Evolutionary conservation across 2,329 filamentous ascomycete genomes (phyloP), one percentile per base, ranked within the genome.

Genomic region (Epichloe aotearoae): DNA sequence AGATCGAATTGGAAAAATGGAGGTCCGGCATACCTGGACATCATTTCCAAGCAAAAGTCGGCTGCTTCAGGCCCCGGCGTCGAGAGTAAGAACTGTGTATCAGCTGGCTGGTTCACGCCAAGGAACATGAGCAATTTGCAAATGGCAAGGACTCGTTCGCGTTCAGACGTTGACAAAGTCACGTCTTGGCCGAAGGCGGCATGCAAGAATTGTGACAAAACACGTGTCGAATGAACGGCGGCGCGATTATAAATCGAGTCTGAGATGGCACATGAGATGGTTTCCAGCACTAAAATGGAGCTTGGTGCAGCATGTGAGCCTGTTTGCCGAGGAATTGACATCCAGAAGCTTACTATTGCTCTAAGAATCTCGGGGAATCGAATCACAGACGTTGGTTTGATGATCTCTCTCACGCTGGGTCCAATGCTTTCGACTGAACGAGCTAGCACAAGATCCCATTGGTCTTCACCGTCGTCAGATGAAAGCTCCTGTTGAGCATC

Each of bases 1-100:
- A 98, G 74, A 64, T 98, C 93, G 66, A 98, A 97, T 59, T 97
- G 89, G 57, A 98, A 85, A 64, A 87, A 90, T 0, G 90, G 80
- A 5, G 93, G 88, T 14, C 82, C 79, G 56, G 84, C 82, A 53
- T 91, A 88, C 46, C 75, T 75, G 55, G 82, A 81, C 56, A 94
- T 79, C 63, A 86, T 84, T 49, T 82, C 76, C 19, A 95, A 72
- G 55, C 75, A 79, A 61, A 95, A 93, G 47, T 84, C 78, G 12
- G 86, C 76, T 0, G 78, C 74, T 46, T 70, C 69, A 6, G 73
- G 58, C 2, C 76, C 74, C 8, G 75, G 66, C 30, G 70, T 73
- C 12, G 74, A 72, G 38, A 83, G 65, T 33, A 98, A 74, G 54
- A 84, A 82, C 60, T 90, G 83, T 15, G 88, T 87, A 70, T 96